These are phyloP conservation scores for Suillus subaureus DNA, from an alignment of 768 basidiomycete genomes.

Conservation along the genomic window DNA sequence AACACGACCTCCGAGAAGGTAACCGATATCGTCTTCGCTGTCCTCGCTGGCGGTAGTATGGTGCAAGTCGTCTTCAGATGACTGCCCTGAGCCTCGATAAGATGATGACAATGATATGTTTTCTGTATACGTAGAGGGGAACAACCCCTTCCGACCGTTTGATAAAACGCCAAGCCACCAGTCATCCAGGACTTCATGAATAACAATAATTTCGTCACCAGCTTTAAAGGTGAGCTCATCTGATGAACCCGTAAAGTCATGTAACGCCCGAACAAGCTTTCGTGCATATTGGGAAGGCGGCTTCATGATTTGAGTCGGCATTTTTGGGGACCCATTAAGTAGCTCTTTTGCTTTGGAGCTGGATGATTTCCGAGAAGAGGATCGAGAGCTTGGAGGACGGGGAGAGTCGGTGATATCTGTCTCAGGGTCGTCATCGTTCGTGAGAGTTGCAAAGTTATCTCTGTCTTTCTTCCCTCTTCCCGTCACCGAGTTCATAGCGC, in stretches of 20 bases:
- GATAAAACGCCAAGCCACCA: constrained; percentile 87
- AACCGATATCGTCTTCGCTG: constrained; percentile 24
- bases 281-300: constrained; percentile 50
- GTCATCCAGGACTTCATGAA: constrained; percentile 82
- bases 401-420: constrained; percentile 28
- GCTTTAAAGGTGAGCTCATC: constrained; percentile 79
- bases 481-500: constrained; percentile 61
- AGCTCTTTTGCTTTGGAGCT: constrained; percentile 27
- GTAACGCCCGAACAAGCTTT: constrained; percentile 66
- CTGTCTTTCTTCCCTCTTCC: constrained; percentile 59
- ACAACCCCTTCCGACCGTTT: constrained; percentile 72
- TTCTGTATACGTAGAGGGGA: constrained; percentile 80
- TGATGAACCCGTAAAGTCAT: constrained; percentile 71
- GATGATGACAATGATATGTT: constrained; percentile 17
- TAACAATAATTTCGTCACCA: constrained; percentile 75
- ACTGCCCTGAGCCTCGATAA: constrained; percentile 33
- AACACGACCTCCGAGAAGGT: constrained; percentile 15
- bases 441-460: constrained; percentile 61
- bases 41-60: constrained; percentile 17
- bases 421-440: constrained; percentile 38
- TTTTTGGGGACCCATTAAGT: constrained; percentile 26
- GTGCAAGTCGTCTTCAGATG: constrained; percentile 24
- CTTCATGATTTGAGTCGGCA: constrained; percentile 47
- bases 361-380: constrained; percentile 30
- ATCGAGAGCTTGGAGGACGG: constrained; percentile 40